Base-by-base conservation (phyloP, 176 grass and related monocot genomes). In the Avena insularis region DNA sequence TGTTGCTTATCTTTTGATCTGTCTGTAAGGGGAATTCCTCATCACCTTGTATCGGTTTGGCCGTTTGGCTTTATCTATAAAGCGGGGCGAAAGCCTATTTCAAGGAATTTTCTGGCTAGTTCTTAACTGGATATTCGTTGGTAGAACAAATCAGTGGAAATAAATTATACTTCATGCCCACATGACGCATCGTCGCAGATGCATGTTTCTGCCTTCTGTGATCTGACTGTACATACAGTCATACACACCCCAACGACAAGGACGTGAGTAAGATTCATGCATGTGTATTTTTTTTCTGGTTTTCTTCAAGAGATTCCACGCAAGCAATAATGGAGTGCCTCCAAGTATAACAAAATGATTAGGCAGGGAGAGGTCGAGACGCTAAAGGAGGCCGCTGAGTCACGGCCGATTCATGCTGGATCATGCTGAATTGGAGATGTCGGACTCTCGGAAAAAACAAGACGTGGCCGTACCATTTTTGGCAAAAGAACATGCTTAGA, bases 351-450 rank as follows among this genome's bases (percentile, higher is more conserved):
- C 81, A 87, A 87, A 48, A 57, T 20, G 57, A 38, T 84, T 84
- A 51, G 89, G 81, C 85, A 72, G 33, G 17, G 40, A 58, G 35
- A 75, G 12, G 15, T 35, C 77, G 16, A 62, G 65, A 84, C 68
- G 49, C 59, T 62, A 76, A 91, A 87, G 76, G 76, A 35, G 49
- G 59, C 25, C 38, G 84, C 75, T 40, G 89, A 87, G 56, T 87
- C 85, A 91, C 57, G 57, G 80, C 75, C 58, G 85, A 87, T 47
- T 43, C 70, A 72, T 20, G 77, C 8, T 47, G 38, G 14, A 12
- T 58, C 14, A 1, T 17, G 46, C 17, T 20, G 25, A 27, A 71
- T 8, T 8, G 43, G 14, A 54, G 40, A 55, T 13, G 76, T 64
- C 82, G 29, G 33, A n/a, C n/a, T 74, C 82, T 2, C 20, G 5